These are phyloP conservation scores for Miscanthus lutarioriparius DNA, from an alignment of 176 grass and related monocot genomes.

Conservation along the genomic window DNA sequence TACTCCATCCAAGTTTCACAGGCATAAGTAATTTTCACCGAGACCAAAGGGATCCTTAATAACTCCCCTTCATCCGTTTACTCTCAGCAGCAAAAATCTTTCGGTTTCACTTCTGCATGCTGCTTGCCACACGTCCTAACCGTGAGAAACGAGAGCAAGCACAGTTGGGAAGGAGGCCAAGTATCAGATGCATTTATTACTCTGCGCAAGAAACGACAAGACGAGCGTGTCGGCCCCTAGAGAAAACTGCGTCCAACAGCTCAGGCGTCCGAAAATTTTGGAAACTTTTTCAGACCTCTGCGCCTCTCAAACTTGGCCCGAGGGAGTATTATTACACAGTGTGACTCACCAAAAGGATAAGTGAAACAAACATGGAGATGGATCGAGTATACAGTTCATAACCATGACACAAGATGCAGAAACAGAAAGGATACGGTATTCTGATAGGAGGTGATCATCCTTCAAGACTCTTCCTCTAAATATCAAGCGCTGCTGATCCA, in stretches of 20 bases:
- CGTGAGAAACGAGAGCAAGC: not conserved
- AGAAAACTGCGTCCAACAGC: not conserved
- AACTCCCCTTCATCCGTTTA: not conserved
- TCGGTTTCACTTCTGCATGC: too few relatives aligned
- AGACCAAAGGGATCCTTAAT: not conserved
- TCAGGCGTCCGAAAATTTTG: not conserved
- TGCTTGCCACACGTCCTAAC: too few relatives aligned
- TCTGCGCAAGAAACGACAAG: not conserved
- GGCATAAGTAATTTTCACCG: not conserved
- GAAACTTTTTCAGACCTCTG: not conserved
- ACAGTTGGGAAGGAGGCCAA: too few relatives aligned
- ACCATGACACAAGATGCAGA: not conserved
- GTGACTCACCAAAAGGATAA: not conserved
- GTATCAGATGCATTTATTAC: not conserved
- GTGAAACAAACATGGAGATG: not conserved
- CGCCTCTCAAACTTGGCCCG: not conserved
- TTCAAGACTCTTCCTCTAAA: constrained; percentile 90
- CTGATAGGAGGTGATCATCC: constrained; percentile 78
- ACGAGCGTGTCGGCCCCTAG: not conserved
- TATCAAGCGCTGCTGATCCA: constrained; percentile 84
- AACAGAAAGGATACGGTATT: constrained; percentile 88
- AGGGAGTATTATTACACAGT: not conserved
- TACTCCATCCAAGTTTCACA: not conserved
- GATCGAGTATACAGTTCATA: not conserved
- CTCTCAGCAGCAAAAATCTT: not conserved